Evolutionary conservation across 371 early-diverging fungal genomes (phyloP).

Genomic region (Funneliformis caledonium): DNA sequence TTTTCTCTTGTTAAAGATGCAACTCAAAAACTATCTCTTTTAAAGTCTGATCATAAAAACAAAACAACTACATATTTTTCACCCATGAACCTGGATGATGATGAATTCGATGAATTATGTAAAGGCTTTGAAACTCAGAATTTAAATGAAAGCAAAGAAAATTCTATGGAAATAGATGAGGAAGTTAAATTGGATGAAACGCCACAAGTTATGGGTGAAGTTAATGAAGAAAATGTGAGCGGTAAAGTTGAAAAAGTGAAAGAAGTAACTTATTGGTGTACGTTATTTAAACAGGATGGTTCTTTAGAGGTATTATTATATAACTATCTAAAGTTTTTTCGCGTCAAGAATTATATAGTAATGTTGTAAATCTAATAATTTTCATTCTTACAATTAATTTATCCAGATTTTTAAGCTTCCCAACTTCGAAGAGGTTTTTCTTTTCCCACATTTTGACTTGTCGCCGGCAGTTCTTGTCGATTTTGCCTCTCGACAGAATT

Average conservation of each 20-base stretch:
- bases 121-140: background rate
- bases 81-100: background rate
- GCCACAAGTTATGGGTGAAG: conserved; percentile 38
- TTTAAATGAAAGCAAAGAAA: conserved; percentile 2
- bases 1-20: conserved; percentile 56
- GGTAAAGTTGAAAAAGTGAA: conserved; percentile 42
- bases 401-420: conserved; percentile 71
- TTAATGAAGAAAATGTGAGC: conserved; percentile 41
- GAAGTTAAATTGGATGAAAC: conserved; percentile 28
- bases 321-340: background rate
- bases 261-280: conserved; percentile 54
- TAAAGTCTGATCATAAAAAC: background rate
- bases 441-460: conserved; percentile 67
- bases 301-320: conserved; percentile 54
- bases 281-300: conserved; percentile 58
- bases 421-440: conserved; percentile 70
- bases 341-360: background rate
- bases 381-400: too few species aligned
- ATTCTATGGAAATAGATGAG: conserved; percentile 27
- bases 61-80: background rate
- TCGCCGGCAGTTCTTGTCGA: conserved; percentile 67
- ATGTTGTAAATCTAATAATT: background rate
- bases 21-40: background rate
- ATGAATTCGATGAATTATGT: background rate
- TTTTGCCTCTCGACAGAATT: conserved; percentile 47